These are phyloP conservation scores for Atkinsonella texensis DNA, from an alignment of 2,329 filamentous ascomycete genomes.

Conservation along the genomic window DNA sequence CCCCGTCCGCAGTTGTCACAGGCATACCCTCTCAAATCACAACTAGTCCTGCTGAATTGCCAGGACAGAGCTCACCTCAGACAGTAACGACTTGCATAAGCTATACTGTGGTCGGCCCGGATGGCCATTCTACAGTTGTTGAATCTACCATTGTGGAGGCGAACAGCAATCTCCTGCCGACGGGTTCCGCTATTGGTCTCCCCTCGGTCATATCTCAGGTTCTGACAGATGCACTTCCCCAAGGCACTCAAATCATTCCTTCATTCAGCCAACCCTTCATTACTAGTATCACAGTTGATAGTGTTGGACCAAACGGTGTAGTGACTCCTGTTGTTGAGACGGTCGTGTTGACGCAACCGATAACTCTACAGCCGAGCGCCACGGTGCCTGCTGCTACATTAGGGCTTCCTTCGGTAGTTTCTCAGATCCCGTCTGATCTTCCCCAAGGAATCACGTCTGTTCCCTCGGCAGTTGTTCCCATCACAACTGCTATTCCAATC, in stretches of 20 bases:
- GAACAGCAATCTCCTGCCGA: conserved; percentile 11
- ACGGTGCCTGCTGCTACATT: conserved; percentile 9
- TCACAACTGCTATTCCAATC: conserved; percentile 19
- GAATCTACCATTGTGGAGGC: conserved; percentile 20
- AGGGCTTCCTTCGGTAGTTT: conserved; percentile 10
- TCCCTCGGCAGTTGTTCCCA: conserved; percentile 7
- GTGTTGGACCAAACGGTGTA: conserved; percentile 20
- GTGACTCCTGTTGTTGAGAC: conserved; percentile 18
- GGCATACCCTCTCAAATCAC: conserved; percentile 13
- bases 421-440: conserved; percentile 10
- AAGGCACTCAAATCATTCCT: conserved; percentile 9
- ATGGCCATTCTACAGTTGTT: conserved; percentile 17
- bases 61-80: background rate
- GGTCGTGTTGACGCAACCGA: conserved; percentile 12
- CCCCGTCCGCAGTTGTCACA: conserved; percentile 13
- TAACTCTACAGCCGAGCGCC: background rate
- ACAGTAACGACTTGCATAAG: conserved; percentile 19
- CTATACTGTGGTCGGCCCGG: conserved; percentile 17
- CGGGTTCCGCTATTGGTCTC: conserved; percentile 8
- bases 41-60: conserved; percentile 2
- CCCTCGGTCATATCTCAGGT: conserved; percentile 10
- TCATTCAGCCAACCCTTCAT: conserved; percentile 12
- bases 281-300: conserved; percentile 18
- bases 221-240: conserved; percentile 8
- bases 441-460: conserved; percentile 10